Conservation (phyloP, 1,284 basidiomycete genomes). For the Baeospora myosura region DNA sequence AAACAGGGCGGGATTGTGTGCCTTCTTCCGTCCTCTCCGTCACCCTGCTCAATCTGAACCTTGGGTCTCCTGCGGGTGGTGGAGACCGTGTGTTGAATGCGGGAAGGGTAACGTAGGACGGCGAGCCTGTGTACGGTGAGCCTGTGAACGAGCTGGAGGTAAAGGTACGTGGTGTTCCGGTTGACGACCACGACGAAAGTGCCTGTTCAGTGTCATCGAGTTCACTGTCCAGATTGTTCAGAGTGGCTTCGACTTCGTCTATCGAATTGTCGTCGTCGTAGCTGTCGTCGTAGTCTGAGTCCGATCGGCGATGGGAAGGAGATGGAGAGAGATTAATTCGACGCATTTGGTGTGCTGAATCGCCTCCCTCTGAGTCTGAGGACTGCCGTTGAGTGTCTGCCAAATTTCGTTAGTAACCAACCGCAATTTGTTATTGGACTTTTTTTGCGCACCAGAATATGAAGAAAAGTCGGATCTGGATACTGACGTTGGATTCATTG, state of each 20-base stretch:
- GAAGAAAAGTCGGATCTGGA: conserved; percentile 4
- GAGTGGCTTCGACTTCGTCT: conserved; percentile 60
- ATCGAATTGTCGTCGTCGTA: conserved; percentile 41
- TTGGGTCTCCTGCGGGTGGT: conserved; percentile 28
- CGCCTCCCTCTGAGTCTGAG: not conserved
- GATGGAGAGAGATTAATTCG: conserved; percentile 1
- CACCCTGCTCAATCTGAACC: conserved; percentile 48
- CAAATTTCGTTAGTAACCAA: not conserved
- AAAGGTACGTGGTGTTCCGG: conserved; percentile 12
- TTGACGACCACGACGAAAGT: conserved; percentile 48
- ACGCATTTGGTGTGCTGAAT: conserved; percentile 3
- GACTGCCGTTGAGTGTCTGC: not conserved
- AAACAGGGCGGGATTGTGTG: conserved; percentile 38
- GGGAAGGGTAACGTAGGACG: conserved; percentile 37
- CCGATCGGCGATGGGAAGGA: not conserved
- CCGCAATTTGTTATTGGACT: not conserved
- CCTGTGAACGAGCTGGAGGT: conserved; percentile 18
- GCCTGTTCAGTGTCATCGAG: conserved; percentile 54
- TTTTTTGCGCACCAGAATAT: not conserved
- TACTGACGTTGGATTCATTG: not conserved
- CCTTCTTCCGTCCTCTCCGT: conserved; percentile 51
- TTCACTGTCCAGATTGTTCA: conserved; percentile 59
- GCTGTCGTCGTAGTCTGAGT: conserved; percentile 22
- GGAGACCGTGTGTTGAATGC: conserved; percentile 26
- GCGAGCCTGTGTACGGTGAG: conserved; percentile 32